Conservation (phyloP, 768 basidiomycete species). For the Lactifluus echinatus region DNA sequence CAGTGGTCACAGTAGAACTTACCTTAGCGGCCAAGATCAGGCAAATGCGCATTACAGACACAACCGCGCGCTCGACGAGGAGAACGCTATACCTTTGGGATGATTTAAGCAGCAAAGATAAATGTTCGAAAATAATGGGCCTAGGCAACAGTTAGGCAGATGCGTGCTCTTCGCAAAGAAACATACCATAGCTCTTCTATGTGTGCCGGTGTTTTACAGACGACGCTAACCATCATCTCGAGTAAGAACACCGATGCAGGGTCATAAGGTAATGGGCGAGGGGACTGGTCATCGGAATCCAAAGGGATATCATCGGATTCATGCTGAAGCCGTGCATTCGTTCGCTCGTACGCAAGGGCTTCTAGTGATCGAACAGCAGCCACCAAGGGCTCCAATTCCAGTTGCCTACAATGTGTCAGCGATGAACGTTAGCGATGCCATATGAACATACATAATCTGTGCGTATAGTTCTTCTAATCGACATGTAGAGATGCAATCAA, state of each 20-base stretch:
- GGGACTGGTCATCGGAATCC: conserved; percentile 35
- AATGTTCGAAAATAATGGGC: conserved; percentile 92
- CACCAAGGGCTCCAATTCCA: conserved; percentile 70
- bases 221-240: conserved; percentile 90
- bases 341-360: conserved; percentile 83
- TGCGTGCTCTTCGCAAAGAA: not conserved
- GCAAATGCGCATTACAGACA: conserved; percentile 79
- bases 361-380: conserved; percentile 83
- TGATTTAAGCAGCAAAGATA: conserved; percentile 69
- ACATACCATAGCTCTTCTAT: conserved; percentile 86
- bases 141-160: conserved; percentile 32
- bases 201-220: conserved; percentile 63
- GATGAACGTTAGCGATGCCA: not conserved
- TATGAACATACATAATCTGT: conserved; percentile 68
- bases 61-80: conserved; percentile 89
- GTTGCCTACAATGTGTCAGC: conserved; percentile 40
- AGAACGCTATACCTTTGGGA: conserved; percentile 80
- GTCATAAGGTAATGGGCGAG: conserved; percentile 72
- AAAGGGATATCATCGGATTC: conserved; percentile 49
- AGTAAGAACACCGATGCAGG: conserved; percentile 91
- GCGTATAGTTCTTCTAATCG: conserved; percentile 89
- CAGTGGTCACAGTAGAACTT: conserved; percentile 21
- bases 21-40: conserved; percentile 75
- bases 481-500: conserved; percentile 93
- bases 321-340: conserved; percentile 67